phyloP scores from a whole-genome alignment of 2,329 filamentous ascomycete species.

The Epichloe sibirici region DNA sequence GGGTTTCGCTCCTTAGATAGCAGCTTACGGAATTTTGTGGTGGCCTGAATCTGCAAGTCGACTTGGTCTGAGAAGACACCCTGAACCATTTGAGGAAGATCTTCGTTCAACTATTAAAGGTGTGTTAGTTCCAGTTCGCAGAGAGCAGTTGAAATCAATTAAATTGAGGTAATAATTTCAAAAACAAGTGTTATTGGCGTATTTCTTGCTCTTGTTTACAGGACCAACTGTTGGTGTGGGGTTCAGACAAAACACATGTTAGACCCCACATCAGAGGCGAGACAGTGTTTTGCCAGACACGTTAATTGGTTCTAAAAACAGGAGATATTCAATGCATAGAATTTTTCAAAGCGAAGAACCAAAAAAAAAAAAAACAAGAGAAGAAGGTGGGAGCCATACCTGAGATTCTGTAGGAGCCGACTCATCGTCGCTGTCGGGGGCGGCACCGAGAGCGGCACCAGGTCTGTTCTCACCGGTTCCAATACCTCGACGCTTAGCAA shows the following conservation, averaged over 20 bases:
- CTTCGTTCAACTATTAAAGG: slow-evolving; percentile 68
- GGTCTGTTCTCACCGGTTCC: slow-evolving; percentile 67
- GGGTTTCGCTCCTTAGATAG: slow-evolving; percentile 98
- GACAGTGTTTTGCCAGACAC: slow-evolving; percentile 1
- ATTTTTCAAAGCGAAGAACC: neutral
- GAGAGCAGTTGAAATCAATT: neutral
- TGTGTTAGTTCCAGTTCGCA: slow-evolving; percentile 15
- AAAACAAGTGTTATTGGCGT: neutral
- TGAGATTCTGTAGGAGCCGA: slow-evolving; percentile 88
- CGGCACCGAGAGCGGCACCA: slow-evolving; percentile 73
- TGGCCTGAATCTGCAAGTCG: slow-evolving; percentile 92
- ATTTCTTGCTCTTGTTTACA: neutral
- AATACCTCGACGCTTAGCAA: slow-evolving; percentile 96
- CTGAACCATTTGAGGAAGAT: slow-evolving; percentile 94
- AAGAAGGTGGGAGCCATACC: slow-evolving; percentile 40
- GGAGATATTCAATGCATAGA: neutral
- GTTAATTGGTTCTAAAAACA: neutral
- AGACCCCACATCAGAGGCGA: slow-evolving; percentile 20
- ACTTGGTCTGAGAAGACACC: slow-evolving; percentile 99
- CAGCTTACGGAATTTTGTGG: slow-evolving; percentile 96
- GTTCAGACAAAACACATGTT: slow-evolving; percentile 15
- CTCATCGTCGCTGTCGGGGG: slow-evolving; percentile 95
- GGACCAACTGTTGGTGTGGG: slow-evolving; percentile 18
- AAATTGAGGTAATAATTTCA: neutral
- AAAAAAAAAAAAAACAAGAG: neutral